Evolutionary conservation across 106 monocot genomes (phyloP), one percentile per base, ranked within the genome.

Genomic region (Phalaenopsis equestris): DNA sequence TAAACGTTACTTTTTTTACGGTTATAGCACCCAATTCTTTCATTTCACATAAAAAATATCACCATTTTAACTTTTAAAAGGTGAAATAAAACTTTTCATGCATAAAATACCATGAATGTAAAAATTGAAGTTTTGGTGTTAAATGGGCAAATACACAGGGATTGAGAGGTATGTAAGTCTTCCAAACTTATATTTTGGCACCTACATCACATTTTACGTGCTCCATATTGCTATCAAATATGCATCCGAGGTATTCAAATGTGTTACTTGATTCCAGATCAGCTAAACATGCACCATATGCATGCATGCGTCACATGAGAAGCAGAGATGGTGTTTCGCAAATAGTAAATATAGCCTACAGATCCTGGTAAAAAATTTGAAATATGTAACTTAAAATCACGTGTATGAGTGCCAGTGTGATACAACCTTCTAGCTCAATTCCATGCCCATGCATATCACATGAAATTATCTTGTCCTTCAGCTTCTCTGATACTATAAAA

Each of bases 361-460:
- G 52, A 12, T 52, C 14, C 52, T 12, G 10, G 12, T 52, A 52
- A 52, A 3, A 52, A 52, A 10, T 15, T 3, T 55, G 15, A 77
- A 55, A n/a, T 57, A 38, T 78, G 42, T 81, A 77, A 14, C 41
- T 41, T 45, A 14, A 45, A 43, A 74, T 19, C 74, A 74, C 56
- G 18, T 8, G 8, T 37, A 19, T 72, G 14, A 16, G 41, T 36
- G 46, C 6, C 15, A 73, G 30, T 45, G 30, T 76, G 16, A 38
- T 55, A 30, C 85, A 84, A 99, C 99, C 99, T 90, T 93, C 84
- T 37, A 91, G 83, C 83, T 99, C 94, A 85, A 99, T 93, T 42
- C 99, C 99, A 41, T 81, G 88, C 6, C 95, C 95, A 85, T 95
- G 94, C 67, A 93, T 88, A 55, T 93, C 84, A 80, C 95, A 99